Base-by-base conservation (phyloP, 176 grass and related monocot species). In the Luzula sylvatica region DNA sequence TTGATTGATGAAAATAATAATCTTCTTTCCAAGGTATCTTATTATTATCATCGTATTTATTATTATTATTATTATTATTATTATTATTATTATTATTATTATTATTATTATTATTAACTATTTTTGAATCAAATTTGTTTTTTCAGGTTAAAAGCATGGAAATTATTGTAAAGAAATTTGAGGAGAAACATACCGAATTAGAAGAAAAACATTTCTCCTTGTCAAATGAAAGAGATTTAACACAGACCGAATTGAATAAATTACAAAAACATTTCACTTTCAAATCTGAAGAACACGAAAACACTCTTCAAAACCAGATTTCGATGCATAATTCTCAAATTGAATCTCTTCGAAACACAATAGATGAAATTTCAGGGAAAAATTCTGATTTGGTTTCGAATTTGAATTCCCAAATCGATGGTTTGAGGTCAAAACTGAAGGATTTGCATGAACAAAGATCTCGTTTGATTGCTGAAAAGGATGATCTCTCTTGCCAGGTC, bases 91-190 rank as follows among this genome's bases (percentile, higher is more conserved):
- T 53, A 61, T 48, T 76, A 29, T 41, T 58, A 71, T 44, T 41
- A 11, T 41, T 72, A 20, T 35, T 26, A 28, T 35, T 35, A 7
- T 7, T 35, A 7, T 2, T 4, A 30, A 28, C 38, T 72, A 59
- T 66, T 49, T 22, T 43, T 44, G 18, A 56, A 51, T 82, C 26
- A 32, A 25, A 41, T 27, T 44, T 61, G n/a, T 59, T 15, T 29
- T 74, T 71, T 71, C 78, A 87, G 83, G 15, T 87, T 61, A 69
- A 74, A 73, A 78, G 27, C 60, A 56, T 78, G 72, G 30, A 61
- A 59, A 11, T 19, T 35, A 35, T 68, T 52, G 58, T 52, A 65
- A 35, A 49, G 25, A 52, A 15, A 26, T 66, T 66, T 65, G 43
- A 66, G 25, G 42, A 41, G 28, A 50, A 64, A 7, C 60, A 64